A percentile compares a stretch with the other conserved stretches of the same genome.
These are phyloP conservation scores for Paramyrothecium sp. DNA, from an alignment of 2,329 filamentous ascomycete species.

Conservation along the genomic window DNA sequence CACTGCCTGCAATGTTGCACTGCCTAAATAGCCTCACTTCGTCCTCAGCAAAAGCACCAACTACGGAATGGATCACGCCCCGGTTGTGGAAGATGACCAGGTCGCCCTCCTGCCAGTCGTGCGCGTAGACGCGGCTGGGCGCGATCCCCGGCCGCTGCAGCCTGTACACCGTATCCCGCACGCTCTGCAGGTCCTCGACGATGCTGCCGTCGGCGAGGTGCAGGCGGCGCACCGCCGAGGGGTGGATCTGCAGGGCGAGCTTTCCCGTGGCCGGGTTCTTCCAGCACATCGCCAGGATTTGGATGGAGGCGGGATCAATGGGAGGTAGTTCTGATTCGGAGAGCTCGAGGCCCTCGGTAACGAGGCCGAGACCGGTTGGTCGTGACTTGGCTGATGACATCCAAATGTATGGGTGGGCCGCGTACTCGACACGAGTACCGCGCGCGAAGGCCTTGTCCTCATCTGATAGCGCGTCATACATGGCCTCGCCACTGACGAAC, in stretches of 20 bases:
- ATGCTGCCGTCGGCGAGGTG: slow-evolving; percentile 65
- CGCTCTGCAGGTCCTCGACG: slow-evolving; percentile 65
- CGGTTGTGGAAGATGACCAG: slow-evolving; percentile 78
- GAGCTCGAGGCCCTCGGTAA: slow-evolving; percentile 65
- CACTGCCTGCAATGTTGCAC: slow-evolving; percentile 73
- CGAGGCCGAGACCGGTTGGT: slow-evolving; percentile 68
- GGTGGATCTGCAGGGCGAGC: slow-evolving; percentile 72
- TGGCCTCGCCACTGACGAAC: slow-evolving; percentile 69
- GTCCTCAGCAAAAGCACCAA: slow-evolving; percentile 70
- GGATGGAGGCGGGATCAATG: slow-evolving; percentile 64
- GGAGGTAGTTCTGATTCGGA: slow-evolving; percentile 58
- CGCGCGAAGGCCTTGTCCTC: slow-evolving; percentile 67
- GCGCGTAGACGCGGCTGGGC: slow-evolving; percentile 66
- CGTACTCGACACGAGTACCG: slow-evolving; percentile 69
- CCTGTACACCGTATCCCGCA: slow-evolving; percentile 65
- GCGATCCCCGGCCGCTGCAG: slow-evolving; percentile 72
- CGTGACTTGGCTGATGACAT: slow-evolving; percentile 69
- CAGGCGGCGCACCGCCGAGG: slow-evolving; percentile 67
- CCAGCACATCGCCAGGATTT: slow-evolving; percentile 75
- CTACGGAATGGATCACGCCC: slow-evolving; percentile 72
- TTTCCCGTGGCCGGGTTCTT: slow-evolving; percentile 69
- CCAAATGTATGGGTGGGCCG: slow-evolving; percentile 79
- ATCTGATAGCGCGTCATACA: slow-evolving; percentile 65
- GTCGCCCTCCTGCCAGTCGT: slow-evolving; percentile 77
- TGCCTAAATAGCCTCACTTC: slow-evolving; percentile 75